Evolutionary conservation across 108 stramenopile species (phyloP).

Genomic region (Nitzschia sp.): DNA sequence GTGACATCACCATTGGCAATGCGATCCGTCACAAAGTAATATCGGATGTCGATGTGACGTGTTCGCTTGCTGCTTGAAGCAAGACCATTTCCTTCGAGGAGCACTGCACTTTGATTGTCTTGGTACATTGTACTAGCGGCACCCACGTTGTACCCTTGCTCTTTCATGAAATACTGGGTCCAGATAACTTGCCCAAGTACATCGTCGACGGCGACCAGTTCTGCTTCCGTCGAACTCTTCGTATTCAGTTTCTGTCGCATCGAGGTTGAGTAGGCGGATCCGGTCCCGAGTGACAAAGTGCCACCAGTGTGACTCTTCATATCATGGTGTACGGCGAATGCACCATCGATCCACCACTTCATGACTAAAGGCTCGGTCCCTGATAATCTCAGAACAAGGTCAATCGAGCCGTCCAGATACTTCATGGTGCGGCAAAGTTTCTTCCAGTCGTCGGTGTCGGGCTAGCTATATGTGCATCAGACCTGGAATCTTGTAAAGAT

Average conservation of each 20-base stretch:
- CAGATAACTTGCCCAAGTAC: constrained; percentile 39
- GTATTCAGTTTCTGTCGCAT: constrained; percentile 5
- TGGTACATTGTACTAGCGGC: too few relatives aligned
- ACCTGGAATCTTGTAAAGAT: too few relatives aligned
- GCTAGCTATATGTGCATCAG: too few relatives aligned
- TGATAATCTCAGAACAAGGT: neutral
- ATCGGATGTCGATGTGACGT: too few relatives aligned
- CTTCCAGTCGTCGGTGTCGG: constrained; percentile 20
- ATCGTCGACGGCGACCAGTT: constrained; percentile 51
- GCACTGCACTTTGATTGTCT: too few relatives aligned
- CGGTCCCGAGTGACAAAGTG: constrained; percentile 9
- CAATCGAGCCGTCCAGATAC: neutral
- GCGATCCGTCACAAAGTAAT: too few relatives aligned
- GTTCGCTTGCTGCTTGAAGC: too few relatives aligned
- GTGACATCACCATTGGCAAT: too few relatives aligned
- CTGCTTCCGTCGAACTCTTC: too few relatives aligned
- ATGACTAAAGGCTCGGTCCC: neutral
- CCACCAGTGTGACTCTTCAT: constrained; percentile 37
- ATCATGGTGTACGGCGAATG: constrained; percentile 11
- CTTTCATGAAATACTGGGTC: constrained; percentile 43
- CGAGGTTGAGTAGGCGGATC: neutral
- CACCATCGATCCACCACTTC: constrained; percentile 9
- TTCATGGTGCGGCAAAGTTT: neutral
- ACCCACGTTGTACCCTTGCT: constrained; percentile 42
- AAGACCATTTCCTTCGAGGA: too few relatives aligned